These are phyloP conservation scores for Crithidia brevicula DNA, from an alignment of 208 protist species.

Conservation along the genomic window DNA sequence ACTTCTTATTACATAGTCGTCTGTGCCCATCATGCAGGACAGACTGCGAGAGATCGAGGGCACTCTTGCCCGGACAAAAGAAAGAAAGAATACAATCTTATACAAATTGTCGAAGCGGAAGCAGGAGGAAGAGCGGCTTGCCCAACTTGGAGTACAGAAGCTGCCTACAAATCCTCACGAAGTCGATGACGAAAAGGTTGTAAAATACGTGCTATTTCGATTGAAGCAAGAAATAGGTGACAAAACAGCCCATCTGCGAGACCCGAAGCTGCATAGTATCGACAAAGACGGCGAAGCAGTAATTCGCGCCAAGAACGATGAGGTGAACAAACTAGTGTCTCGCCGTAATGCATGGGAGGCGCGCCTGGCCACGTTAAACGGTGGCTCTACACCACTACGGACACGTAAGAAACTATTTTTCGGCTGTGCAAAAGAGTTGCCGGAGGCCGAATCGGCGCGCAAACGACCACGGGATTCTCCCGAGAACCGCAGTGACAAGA, in stretches of 20 bases:
- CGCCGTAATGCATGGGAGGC: conserved; percentile 71
- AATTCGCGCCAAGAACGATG: conserved; percentile 77
- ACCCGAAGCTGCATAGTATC: conserved; percentile 54
- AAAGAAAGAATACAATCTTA: conserved; percentile 82
- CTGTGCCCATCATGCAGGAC: conserved; percentile 86
- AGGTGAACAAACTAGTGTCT: conserved; percentile 72
- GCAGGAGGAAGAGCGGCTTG: conserved; percentile 65
- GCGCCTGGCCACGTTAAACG: conserved; percentile 37
- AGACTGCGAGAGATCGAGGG: conserved; percentile 83
- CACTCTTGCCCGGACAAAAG: conserved; percentile 77
- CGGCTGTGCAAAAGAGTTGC: conserved; percentile 75
- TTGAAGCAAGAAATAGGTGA: conserved; percentile 82
- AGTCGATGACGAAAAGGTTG: conserved; percentile 58
- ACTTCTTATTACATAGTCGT: no score
- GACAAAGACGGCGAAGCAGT: conserved; percentile 80
- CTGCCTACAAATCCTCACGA: conserved; percentile 74
- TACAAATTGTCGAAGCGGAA: conserved; percentile 75
- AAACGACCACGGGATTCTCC: conserved; percentile 28
- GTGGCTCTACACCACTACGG: conserved; percentile 5
- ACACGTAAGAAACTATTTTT: conserved; percentile 62
- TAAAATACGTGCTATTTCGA: conserved; percentile 68
- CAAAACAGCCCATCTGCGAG: conserved; percentile 64
- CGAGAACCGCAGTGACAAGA: neutral
- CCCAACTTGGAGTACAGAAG: conserved; percentile 50
- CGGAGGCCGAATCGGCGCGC: conserved; percentile 42